These are phyloP conservation scores for Citrus medica DNA, from an alignment of 345 rosid genomes.

Conservation along the genomic window DNA sequence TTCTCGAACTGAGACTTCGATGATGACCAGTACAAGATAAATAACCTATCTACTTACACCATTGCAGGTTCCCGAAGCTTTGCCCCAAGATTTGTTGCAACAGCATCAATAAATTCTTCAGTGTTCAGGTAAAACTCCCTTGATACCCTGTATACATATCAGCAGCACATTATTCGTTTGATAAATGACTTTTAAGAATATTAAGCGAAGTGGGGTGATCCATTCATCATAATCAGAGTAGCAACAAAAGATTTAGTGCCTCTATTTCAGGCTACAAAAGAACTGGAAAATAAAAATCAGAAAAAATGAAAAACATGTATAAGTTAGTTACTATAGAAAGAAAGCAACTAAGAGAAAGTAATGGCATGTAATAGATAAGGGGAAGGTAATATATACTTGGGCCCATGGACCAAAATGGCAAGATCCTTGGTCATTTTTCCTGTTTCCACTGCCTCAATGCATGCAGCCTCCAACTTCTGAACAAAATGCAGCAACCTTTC, in stretches of 20 bases:
- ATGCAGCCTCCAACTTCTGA: constrained; percentile 79
- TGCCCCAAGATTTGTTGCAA: constrained; percentile 51
- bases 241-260: background rate
- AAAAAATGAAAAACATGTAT: too few species aligned
- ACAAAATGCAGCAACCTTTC: constrained; percentile 69
- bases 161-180: background rate
- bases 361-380: background rate
- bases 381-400: constrained; percentile 46
- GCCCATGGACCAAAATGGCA: constrained; percentile 75
- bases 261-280: background rate
- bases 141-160: constrained; percentile 52
- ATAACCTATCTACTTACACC: constrained; percentile 21
- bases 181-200: too few species aligned
- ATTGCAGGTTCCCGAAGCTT: constrained; percentile 46
- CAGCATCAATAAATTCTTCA: constrained; percentile 82
- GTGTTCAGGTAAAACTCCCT: constrained; percentile 74
- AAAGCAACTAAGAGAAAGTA: background rate
- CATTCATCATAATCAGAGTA: background rate
- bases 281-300: background rate
- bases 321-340: background rate
- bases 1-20: background rate
- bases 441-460: constrained; percentile 77
- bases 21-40: background rate
- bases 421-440: constrained; percentile 99
- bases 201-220: background rate